Percentiles rank a stretch among this genome's conserved stretches.
phyloP scores from a whole-genome alignment of 352 stramenopile species.

The Phytopythium boreale region DNA sequence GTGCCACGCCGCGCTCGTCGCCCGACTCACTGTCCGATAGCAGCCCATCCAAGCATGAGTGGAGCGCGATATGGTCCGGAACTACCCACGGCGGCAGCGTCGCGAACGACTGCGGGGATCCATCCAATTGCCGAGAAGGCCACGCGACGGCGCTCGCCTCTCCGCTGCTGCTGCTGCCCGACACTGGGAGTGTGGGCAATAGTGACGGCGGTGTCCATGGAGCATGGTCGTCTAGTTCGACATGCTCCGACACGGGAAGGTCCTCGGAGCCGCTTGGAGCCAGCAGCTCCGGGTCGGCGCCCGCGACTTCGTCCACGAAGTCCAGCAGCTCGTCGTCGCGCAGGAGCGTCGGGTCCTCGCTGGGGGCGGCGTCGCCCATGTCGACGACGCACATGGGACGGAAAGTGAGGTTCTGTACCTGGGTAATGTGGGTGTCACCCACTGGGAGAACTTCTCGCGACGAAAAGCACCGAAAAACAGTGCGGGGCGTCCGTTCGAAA shows the following conservation, averaged over 20 bases:
- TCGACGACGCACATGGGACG: not conserved
- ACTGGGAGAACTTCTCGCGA: too few relatives aligned
- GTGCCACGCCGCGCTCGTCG: not conserved
- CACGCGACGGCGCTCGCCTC: not conserved
- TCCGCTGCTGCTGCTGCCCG: not conserved
- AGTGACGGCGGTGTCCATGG: too few relatives aligned
- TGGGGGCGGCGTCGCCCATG: not conserved
- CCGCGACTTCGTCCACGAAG: not conserved
- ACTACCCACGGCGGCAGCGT: not conserved
- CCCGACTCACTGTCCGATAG: not conserved
- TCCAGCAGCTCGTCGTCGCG: not conserved
- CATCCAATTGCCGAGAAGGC: not conserved
- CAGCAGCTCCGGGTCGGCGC: not conserved
- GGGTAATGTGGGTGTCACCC: too few relatives aligned
- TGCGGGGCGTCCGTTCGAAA: not conserved
- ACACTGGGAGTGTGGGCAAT: too few relatives aligned
- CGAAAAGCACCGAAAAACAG: too few relatives aligned
- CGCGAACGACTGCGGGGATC: not conserved
- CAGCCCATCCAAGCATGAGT: not conserved
- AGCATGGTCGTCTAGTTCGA: too few relatives aligned
- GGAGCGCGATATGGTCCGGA: not conserved
- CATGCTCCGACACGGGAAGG: not conserved
- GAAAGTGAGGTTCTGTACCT: too few relatives aligned
- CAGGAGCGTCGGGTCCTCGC: not conserved
- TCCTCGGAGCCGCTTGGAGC: not conserved